Base-by-base conservation (phyloP, 192 early-diverging fungal genomes). In the Lobosporangium transversale region DNA sequence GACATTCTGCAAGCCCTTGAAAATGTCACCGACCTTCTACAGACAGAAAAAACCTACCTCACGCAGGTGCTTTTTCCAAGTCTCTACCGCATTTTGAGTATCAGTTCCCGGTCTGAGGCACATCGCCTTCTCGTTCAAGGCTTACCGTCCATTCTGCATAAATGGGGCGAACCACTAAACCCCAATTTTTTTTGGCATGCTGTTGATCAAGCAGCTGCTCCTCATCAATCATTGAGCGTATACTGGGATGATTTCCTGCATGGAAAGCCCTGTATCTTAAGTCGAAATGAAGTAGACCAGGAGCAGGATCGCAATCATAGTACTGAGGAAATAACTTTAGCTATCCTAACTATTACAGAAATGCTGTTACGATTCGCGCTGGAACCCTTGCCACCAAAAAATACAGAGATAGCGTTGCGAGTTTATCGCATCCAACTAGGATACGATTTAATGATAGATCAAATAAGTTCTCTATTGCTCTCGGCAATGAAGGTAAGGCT, bases 1-100 rank as follows among this genome's bases (percentile, higher is more conserved):
- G 70, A 74, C 15, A 53, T 74, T 33, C 14, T n/a, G 4, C 55
- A 65, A 43, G 70, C 63, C 23, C 21, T 53, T 10, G 18, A 27
- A 3, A 33, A 43, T 21, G 40, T 21, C 2, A 64, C 7, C n/a
- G 18, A 2, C 3, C 3, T 4, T 7, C 32, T n/a, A 18, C 10
- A 20, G 35, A 15, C 1, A 3, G 40, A 43, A 3, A 18, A 49
- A 15, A 10, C 2, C 1, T 43, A 30, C n/a, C 15, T 64, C 3
- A 30, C 1, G 9, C 35, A 44, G n/a, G 55, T 29, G 23, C 27
- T 71, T 17, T 27, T 26, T 12, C 59, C 61, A 6, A 51, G 45
- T 7, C 43, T 71, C 40, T 71, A 71, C 51, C 59, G 69, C 10
- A 23, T 63, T 6, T 31, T 71, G 12, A 71, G 69, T 30, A 50